phyloP scores from a whole-genome alignment of 106 monocot genomes.

The Cymbidium sinense region DNA sequence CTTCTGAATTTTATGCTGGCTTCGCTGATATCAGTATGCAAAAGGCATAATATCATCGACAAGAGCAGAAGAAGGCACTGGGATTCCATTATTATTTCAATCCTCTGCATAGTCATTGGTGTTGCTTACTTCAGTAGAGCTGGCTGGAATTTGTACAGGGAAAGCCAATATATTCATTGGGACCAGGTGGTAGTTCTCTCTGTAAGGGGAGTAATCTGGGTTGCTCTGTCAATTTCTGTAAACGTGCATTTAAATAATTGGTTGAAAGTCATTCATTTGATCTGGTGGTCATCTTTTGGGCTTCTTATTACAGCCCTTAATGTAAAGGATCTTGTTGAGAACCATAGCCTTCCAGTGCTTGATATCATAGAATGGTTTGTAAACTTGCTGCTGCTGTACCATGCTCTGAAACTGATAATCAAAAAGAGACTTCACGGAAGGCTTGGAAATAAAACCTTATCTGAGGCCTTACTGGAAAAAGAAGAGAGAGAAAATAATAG shows the following conservation, averaged over 20 bases:
- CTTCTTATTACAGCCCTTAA: slow-evolving; percentile 23
- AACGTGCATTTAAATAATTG: slow-evolving; percentile 13
- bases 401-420: slow-evolving; percentile 11
- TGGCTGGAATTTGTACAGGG: background rate
- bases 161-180: background rate
- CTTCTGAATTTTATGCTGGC: background rate
- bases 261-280: background rate
- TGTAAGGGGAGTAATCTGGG: slow-evolving; percentile 33
- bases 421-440: background rate
- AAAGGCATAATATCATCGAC: background rate
- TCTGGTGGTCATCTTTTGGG: slow-evolving; percentile 34
- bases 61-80: background rate
- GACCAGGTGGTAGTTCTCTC: background rate
- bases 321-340: slow-evolving; percentile 11
- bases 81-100: slow-evolving; percentile 7
- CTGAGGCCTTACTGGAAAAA: slow-evolving; percentile 28
- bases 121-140: background rate
- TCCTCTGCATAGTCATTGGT: background rate
- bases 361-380: slow-evolving; percentile 27
- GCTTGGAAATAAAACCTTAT: background rate
- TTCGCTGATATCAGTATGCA: background rate
- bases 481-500: slow-evolving; percentile 2
- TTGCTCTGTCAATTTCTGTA: slow-evolving; percentile 25
- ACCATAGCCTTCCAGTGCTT: slow-evolving; percentile 12
- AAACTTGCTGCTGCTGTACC: slow-evolving; percentile 36